These are phyloP conservation scores for Cornus controversa DNA, from an alignment of 148 eudicot species.

Conservation along the genomic window DNA sequence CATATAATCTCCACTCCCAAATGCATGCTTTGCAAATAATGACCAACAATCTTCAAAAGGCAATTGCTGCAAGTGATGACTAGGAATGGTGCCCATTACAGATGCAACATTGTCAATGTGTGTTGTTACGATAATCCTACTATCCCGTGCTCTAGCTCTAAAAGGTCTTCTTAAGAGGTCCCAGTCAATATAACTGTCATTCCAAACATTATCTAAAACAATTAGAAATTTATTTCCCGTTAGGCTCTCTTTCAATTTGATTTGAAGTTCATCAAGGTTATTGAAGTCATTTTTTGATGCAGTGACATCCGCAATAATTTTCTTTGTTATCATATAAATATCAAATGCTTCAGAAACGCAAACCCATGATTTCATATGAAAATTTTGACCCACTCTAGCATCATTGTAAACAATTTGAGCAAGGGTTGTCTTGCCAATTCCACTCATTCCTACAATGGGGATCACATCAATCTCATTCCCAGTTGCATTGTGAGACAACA, in stretches of 20 bases:
- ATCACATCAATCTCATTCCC: slow-evolving; percentile 4
- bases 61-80: background rate
- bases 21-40: background rate
- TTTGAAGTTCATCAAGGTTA: slow-evolving; percentile 1
- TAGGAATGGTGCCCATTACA: slow-evolving; percentile 10
- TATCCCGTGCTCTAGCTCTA: slow-evolving; percentile 16
- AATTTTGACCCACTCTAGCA: background rate
- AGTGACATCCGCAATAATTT: background rate
- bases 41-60: slow-evolving; percentile 1
- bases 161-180: background rate
- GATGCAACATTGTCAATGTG: slow-evolving; percentile 1
- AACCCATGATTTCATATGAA: slow-evolving; percentile 18
- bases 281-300: too few species aligned
- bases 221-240: slow-evolving; percentile 9
- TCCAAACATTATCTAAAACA: slow-evolving; percentile 26
- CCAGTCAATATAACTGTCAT: slow-evolving; percentile 5
- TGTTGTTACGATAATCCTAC: slow-evolving; percentile 26
- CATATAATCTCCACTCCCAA: background rate
- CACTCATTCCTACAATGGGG: slow-evolving; percentile 30
- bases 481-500: background rate
- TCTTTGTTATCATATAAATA: background rate
- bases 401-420: slow-evolving; percentile 25
- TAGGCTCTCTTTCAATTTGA: background rate
- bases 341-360: slow-evolving; percentile 4
- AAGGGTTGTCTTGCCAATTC: slow-evolving; percentile 25